Conservation (phyloP, 23 red algal species). For the Gracilaria domingensis region DNA sequence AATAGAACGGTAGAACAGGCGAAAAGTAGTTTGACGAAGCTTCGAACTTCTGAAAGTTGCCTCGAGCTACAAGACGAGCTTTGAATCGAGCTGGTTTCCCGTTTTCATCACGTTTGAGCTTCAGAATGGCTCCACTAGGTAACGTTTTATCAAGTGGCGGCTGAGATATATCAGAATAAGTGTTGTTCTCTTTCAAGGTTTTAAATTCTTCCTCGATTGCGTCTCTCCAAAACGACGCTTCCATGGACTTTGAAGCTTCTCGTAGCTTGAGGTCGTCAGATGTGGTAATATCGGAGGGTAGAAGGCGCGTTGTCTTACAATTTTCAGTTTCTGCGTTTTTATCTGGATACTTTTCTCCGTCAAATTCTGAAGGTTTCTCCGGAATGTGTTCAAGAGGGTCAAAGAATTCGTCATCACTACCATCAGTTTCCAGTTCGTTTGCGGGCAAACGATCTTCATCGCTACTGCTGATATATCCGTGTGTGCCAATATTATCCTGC, state of each 20-base stretch:
- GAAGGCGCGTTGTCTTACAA: not conserved
- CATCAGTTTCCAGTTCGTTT: no score
- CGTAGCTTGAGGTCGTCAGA: conserved; percentile 25
- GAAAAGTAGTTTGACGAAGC: conserved; percentile 15
- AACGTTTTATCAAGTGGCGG: not conserved
- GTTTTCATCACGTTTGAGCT: conserved; percentile 24
- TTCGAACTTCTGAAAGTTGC: not conserved
- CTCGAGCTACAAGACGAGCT: conserved; percentile 19
- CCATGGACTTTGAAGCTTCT: not conserved
- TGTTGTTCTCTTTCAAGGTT: not conserved
- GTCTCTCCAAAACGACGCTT: conserved; percentile 11
- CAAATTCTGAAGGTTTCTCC: not conserved
- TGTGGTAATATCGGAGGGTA: not conserved
- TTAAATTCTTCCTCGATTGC: conserved; percentile 1
- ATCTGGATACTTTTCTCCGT: not conserved
- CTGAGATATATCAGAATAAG: not conserved
- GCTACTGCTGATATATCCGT: not conserved
- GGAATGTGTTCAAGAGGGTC: not conserved
- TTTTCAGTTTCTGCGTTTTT: not conserved
- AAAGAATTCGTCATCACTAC: not conserved
- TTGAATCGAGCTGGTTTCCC: conserved; percentile 21
- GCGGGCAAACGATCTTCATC: no score
- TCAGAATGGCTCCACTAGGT: conserved; percentile 13
- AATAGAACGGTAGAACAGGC: not conserved
- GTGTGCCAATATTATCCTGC: not conserved